A percentile compares a stretch with the other conserved stretches of the same genome.
phyloP scores from a whole-genome alignment of 768 basidiomycete species.

The Hirschioporus abietinus region DNA sequence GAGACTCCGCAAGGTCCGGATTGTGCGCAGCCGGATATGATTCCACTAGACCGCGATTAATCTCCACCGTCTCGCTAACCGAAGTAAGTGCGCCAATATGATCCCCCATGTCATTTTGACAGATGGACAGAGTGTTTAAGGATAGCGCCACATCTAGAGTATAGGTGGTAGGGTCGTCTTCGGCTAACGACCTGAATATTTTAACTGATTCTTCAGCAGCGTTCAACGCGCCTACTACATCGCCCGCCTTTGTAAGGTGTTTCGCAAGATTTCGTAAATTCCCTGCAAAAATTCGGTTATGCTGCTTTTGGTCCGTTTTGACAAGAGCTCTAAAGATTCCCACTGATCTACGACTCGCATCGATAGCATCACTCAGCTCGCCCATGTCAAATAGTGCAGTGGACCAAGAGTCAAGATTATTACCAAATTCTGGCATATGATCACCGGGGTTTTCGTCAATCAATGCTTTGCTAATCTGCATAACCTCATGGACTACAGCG shows the following conservation, averaged over 20 bases:
- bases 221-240: background rate
- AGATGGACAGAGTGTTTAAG: slow-evolving; percentile 8
- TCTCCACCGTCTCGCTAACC: background rate
- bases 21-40: background rate
- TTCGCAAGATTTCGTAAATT: background rate
- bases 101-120: background rate
- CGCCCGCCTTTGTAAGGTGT: background rate
- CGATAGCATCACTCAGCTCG: no score
- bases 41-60: background rate
- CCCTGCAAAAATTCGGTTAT: no score
- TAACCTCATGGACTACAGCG: background rate
- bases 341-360: no score
- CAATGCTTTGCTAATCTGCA: background rate
- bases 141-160: slow-evolving; percentile 6
- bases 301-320: no score
- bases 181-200: background rate
- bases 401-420: background rate
- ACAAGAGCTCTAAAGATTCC: no score
- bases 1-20: background rate
- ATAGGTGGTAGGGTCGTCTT: background rate
- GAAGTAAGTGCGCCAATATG: background rate
- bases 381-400: background rate
- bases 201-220: background rate
- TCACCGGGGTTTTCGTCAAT: background rate
- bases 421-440: background rate